Percentiles rank a stretch among this genome's conserved stretches.
phyloP scores from a whole-genome alignment of 768 basidiomycete genomes.

The Leccinum subgranulosum region DNA sequence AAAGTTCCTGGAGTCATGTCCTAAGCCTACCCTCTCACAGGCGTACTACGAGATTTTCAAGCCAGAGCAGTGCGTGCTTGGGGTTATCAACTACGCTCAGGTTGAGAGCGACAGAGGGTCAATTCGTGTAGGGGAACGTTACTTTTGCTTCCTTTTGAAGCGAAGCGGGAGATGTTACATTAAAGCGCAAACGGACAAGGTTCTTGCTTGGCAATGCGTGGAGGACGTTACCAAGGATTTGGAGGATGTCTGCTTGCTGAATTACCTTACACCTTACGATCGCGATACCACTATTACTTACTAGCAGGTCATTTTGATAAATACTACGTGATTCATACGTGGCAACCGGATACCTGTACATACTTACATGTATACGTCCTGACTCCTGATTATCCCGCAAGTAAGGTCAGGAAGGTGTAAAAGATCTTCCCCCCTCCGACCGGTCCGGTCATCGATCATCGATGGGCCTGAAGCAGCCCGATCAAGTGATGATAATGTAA shows the following conservation, averaged over 20 bases:
- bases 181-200: constrained; percentile 13
- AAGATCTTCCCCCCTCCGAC: background rate
- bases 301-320: background rate
- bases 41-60: constrained; percentile 16
- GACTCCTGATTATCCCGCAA: background rate
- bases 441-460: too few species aligned
- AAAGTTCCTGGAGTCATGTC: constrained; percentile 5
- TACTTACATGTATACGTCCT: background rate
- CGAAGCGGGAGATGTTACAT: constrained; percentile 5
- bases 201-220: constrained; percentile 12
- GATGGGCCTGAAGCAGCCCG: too few species aligned
- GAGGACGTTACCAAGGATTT: constrained; percentile 7
- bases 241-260: constrained; percentile 8
- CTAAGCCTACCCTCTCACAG: constrained; percentile 8
- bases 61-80: constrained; percentile 15
- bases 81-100: constrained; percentile 13
- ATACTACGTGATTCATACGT: background rate
- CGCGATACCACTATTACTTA: background rate
- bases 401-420: constrained; percentile 5
- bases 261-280: constrained; percentile 3
- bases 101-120: constrained; percentile 4
- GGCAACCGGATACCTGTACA: background rate
- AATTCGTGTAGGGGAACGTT: constrained; percentile 8
- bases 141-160: constrained; percentile 13
- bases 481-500: too few species aligned